phyloP scores from a whole-genome alignment of 345 rosid species.

The Corymbia maculata region DNA sequence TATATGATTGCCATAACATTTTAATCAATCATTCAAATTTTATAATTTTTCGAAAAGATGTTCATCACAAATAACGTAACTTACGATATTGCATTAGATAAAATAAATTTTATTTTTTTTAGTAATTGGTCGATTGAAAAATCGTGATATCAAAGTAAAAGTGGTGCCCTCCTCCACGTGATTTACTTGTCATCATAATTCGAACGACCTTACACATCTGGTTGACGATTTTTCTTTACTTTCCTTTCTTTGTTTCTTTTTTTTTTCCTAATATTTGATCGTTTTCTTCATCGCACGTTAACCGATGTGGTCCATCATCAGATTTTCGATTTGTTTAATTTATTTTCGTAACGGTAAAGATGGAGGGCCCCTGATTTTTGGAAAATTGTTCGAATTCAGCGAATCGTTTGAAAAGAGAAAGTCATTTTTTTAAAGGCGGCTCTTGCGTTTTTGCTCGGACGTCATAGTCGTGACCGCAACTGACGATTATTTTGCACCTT shows the following conservation, averaged over 20 bases:
- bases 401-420: neutral
- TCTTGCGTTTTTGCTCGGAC: neutral
- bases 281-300: neutral
- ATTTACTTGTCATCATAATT: neutral
- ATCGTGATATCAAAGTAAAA: neutral
- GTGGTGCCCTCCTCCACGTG: neutral
- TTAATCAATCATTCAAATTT: neutral
- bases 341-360: neutral
- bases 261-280: neutral
- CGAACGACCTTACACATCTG: neutral
- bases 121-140: neutral
- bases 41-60: neutral
- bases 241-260: too few relatives aligned
- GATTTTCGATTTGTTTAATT: neutral
- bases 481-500: neutral
- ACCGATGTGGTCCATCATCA: neutral
- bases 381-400: neutral
- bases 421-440: neutral
- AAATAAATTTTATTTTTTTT: too few relatives aligned
- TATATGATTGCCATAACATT: too few relatives aligned
- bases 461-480: neutral
- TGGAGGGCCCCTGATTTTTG: too few relatives aligned
- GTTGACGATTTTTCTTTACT: neutral
- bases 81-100: too few relatives aligned
- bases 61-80: too few relatives aligned